Base-by-base conservation (phyloP, 306 rosid species). In the Sicyos baderoa region DNA sequence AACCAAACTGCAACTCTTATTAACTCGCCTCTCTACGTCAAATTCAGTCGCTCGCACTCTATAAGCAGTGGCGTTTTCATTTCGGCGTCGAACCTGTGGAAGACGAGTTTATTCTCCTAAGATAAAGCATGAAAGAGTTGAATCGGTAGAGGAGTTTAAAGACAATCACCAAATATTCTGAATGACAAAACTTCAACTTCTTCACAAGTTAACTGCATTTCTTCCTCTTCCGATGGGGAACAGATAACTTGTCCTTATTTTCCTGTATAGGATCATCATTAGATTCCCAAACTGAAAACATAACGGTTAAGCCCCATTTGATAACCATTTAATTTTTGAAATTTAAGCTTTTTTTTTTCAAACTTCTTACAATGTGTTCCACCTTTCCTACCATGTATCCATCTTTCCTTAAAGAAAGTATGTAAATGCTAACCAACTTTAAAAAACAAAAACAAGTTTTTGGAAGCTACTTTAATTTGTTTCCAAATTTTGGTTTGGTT, bases 151-250 rank as follows among this genome's bases (percentile, higher is more conserved):
- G n/a, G 11, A 13, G 12, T 0, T 13, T 7, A 17, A 29, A 64
- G 29, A 64, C 2, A 27, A 18, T 64, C 13, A 64, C 70, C 70
- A 44, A 35, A 37, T 44, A 19, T 64, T 64, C 32, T 40, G 53
- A 63, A 42, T 19, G 29, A 17, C 69, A 63, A 40, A 62, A n/a
- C 25, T 64, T 44, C 70, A 64, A 64, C 42, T 62, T 37, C 50
- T 40, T 62, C 51, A 18, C 51, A 29, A 15, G 29, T 25, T 72
- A 55, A 14, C 29, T 44, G 69, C 40, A 58, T n/a, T 72, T 72
- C 76, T 54, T 72, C 76, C 64, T 72, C 69, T 58, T 72, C 8
- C 64, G 76, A 56, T 57, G 68, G 27, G 69, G 47, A 58, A 59
- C 3, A 18, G 13, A 48, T 0, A 45, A 5, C 17, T 72, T 72